Conservation (phyloP, 768 basidiomycete species). For the Suillus brevipes region DNA sequence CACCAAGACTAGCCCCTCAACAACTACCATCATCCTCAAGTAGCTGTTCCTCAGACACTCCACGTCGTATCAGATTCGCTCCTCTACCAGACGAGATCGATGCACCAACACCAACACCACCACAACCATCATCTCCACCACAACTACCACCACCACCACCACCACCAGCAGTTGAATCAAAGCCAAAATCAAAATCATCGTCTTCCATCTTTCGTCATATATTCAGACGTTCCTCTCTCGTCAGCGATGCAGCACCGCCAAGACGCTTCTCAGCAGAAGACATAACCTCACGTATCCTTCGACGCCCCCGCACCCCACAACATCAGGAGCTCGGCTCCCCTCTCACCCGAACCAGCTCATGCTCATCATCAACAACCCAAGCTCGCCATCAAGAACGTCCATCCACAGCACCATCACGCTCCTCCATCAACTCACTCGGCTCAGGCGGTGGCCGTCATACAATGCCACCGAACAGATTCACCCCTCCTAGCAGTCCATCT, state of each 20-base stretch:
- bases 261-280: slow-evolving; percentile 25
- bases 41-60: neutral
- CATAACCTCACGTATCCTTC: slow-evolving; percentile 32
- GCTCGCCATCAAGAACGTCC: neutral
- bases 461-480: slow-evolving; percentile 11
- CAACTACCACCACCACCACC: neutral
- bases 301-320: neutral
- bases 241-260: slow-evolving; percentile 7
- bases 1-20: neutral
- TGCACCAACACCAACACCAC: slow-evolving; percentile 35
- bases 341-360: neutral
- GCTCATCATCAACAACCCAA: too few species aligned
- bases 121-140: neutral
- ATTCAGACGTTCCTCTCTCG: slow-evolving; percentile 1
- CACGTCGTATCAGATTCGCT: slow-evolving; percentile 69
- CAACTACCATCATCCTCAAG: slow-evolving; percentile 11
- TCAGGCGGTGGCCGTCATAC: slow-evolving; percentile 34
- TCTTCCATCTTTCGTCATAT: neutral
- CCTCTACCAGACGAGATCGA: slow-evolving; percentile 73
- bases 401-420: slow-evolving; percentile 16
- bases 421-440: slow-evolving; percentile 22
- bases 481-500: slow-evolving; percentile 2
- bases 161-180: neutral
- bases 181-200: neutral
- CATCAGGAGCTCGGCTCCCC: neutral